phyloP scores from a whole-genome alignment of 228 moss, liverwort and hornwort species.

The Sphagnum magellanicum region DNA sequence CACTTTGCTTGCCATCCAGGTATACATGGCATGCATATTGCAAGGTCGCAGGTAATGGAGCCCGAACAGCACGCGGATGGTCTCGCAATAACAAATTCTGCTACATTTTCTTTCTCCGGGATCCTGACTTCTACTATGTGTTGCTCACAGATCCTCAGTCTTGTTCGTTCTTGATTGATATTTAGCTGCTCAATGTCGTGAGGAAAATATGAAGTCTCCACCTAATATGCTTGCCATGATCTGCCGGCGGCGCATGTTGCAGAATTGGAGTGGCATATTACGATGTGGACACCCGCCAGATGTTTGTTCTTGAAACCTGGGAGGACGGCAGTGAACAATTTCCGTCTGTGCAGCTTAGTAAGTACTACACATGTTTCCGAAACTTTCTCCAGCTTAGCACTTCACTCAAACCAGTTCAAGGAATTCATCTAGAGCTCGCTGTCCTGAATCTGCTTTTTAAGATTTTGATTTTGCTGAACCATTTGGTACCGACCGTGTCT shows the following conservation, averaged over 20 bases:
- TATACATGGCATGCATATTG: constrained; percentile 87
- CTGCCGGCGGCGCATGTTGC: neutral
- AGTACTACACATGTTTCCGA: constrained; percentile 8
- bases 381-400: neutral
- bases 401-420: neutral
- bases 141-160: neutral
- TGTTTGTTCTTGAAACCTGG: constrained; percentile 90
- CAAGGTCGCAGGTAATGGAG: constrained; percentile 70
- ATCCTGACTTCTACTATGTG: neutral
- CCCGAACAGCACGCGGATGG: neutral
- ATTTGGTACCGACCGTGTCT: too few species aligned
- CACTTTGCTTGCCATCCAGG: constrained; percentile 33
- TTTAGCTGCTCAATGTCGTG: too few species aligned
- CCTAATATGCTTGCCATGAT: too few species aligned
- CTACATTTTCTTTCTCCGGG: neutral
- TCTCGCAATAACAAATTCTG: neutral
- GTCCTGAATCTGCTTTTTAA: too few species aligned
- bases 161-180: neutral
- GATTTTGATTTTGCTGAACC: too few species aligned
- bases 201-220: too few species aligned
- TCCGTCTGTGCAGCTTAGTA: constrained; percentile 83
- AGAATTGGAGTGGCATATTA: constrained; percentile 89
- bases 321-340: constrained; percentile 60
- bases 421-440: too few species aligned
- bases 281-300: constrained; percentile 56